Evolutionary conservation across 176 grass and related monocot species (phyloP).

Genomic region (Tuctoria greenei): DNA sequence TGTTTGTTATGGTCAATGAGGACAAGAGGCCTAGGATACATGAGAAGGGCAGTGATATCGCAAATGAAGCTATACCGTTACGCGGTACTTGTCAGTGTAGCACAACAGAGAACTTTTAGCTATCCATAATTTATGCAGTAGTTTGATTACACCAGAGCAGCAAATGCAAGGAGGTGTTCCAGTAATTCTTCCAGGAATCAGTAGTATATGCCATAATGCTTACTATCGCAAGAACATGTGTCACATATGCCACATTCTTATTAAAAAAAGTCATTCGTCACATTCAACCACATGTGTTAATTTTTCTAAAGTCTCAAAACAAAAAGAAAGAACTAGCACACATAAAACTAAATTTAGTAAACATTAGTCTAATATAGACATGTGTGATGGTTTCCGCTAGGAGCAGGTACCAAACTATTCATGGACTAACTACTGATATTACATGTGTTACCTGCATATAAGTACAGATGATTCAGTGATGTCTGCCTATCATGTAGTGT

Average conservation of each 20-base stretch:
- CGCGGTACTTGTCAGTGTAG: slow-evolving; percentile 42
- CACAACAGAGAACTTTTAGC: background rate
- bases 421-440: background rate
- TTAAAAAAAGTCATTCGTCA: slow-evolving; percentile 6
- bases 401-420: background rate
- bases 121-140: background rate
- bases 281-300: background rate
- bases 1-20: slow-evolving; percentile 65
- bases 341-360: background rate
- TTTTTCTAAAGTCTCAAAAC: background rate
- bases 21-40: slow-evolving; percentile 82
- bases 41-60: slow-evolving; percentile 85
- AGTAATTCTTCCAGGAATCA: slow-evolving; percentile 92
- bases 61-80: slow-evolving; percentile 65
- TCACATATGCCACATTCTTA: slow-evolving; percentile 73
- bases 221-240: slow-evolving; percentile 67
- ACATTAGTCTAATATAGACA: background rate
- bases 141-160: too few species aligned
- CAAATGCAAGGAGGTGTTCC: slow-evolving; percentile 54
- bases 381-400: background rate
- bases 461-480: slow-evolving; percentile 1
- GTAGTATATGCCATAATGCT: slow-evolving; percentile 89
- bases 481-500: background rate
- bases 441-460: slow-evolving; percentile 8
- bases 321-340: background rate